Conservation (phyloP, 352 stramenopile genomes). For the Phytopythium litorale region DNA sequence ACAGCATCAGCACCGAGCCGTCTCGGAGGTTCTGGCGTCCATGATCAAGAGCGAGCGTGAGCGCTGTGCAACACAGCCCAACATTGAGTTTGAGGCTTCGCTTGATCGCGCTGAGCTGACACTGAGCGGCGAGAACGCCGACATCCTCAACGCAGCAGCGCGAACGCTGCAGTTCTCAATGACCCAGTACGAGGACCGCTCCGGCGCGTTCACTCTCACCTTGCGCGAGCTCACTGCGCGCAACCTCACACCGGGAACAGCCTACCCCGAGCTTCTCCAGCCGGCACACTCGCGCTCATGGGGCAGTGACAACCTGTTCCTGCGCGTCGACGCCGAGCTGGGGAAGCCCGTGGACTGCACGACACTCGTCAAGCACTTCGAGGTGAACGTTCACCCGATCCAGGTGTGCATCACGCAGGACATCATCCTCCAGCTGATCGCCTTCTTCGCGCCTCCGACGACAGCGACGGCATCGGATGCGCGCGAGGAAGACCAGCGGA, state of each 20-base stretch:
- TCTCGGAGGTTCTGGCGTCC: slow-evolving; percentile 36
- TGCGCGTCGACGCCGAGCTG: slow-evolving; percentile 73
- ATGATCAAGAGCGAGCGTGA: slow-evolving; percentile 36
- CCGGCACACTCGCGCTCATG: slow-evolving; percentile 36
- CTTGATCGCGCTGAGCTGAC: slow-evolving; percentile 56
- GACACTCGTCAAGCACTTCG: slow-evolving; percentile 77
- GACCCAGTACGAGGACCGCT: slow-evolving; percentile 71
- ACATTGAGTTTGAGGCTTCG: slow-evolving; percentile 59
- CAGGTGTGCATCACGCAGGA: slow-evolving; percentile 83
- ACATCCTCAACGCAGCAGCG: slow-evolving; percentile 54
- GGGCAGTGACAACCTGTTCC: slow-evolving; percentile 62
- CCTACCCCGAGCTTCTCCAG: slow-evolving; percentile 65
- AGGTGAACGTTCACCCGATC: slow-evolving; percentile 83
- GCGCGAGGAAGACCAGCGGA: slow-evolving; percentile 28
- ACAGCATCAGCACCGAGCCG: slow-evolving; percentile 36
- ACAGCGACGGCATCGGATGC: slow-evolving; percentile 6
- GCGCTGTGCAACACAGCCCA: slow-evolving; percentile 35
- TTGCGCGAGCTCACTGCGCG: slow-evolving; percentile 52
- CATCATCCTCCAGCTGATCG: slow-evolving; percentile 62
- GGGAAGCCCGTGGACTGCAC: slow-evolving; percentile 50
- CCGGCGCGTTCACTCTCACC: slow-evolving; percentile 52
- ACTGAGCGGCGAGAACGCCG: slow-evolving; percentile 50
- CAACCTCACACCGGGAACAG: slow-evolving; percentile 68
- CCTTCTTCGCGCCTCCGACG: slow-evolving; percentile 43
- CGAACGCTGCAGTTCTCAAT: slow-evolving; percentile 49